A percentile compares a stretch with the other conserved stretches of the same genome.
These are phyloP conservation scores for Rubroboletus pulcherrimus DNA, from an alignment of 768 basidiomycete genomes.

Conservation along the genomic window DNA sequence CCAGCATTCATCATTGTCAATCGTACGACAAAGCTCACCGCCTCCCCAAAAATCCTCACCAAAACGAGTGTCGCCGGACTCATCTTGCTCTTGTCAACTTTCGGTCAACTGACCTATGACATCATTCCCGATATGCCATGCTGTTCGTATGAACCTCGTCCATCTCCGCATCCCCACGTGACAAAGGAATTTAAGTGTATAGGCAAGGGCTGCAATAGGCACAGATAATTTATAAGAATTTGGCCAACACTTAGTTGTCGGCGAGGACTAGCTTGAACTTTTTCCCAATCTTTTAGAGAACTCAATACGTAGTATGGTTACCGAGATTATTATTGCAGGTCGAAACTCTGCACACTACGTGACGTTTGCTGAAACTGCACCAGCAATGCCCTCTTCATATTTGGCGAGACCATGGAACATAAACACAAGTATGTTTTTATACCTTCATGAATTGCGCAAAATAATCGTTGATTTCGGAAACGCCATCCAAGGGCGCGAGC, in stretches of 20 bases:
- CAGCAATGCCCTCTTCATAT: not conserved
- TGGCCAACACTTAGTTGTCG: not conserved
- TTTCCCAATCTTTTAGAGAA: not conserved
- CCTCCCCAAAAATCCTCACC: slow-evolving; percentile 29
- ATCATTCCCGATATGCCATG: slow-evolving; percentile 20
- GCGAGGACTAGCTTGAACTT: not conserved
- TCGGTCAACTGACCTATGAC: slow-evolving; percentile 43
- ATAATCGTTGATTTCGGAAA: slow-evolving; percentile 40
- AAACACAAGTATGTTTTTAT: not conserved
- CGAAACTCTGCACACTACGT: not conserved
- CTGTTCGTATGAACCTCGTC: not conserved
- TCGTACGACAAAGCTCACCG: not conserved
- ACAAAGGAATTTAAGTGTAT: not conserved
- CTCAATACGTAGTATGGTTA: not conserved
- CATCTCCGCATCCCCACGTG: not conserved
- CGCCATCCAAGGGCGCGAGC: slow-evolving; percentile 45
- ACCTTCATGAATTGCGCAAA: slow-evolving; percentile 41
- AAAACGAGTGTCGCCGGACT: slow-evolving; percentile 51
- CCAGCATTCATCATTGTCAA: not conserved
- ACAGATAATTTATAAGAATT: not conserved
- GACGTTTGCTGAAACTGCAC: not conserved
- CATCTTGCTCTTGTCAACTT: slow-evolving; percentile 48
- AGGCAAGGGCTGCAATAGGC: not conserved
- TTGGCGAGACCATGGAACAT: not conserved
- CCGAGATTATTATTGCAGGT: not conserved